Evolutionary conservation across 2,329 filamentous ascomycete species (phyloP).

Genomic region (Talaromyces sp.): DNA sequence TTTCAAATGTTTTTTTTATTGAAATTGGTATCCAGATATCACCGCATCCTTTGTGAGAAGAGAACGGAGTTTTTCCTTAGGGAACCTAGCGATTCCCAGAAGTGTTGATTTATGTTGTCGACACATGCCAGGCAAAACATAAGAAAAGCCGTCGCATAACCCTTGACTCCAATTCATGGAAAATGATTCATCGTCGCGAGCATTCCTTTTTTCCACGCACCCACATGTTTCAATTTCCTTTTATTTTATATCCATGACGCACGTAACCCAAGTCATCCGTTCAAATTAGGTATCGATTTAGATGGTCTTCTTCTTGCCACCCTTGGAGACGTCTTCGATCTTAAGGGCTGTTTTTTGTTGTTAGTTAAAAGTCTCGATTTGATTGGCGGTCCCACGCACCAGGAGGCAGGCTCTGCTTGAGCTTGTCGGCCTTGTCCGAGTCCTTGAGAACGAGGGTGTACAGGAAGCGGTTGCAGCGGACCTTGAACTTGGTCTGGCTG

Average conservation of each 20-base stretch:
- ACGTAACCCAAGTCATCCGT: neutral
- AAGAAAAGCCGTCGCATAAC: neutral
- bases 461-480: conserved; percentile 91
- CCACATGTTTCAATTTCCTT: neutral
- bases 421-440: conserved; percentile 98
- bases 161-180: neutral
- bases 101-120: neutral
- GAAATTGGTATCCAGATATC: conserved; percentile 1
- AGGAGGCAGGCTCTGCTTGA: conserved; percentile 97
- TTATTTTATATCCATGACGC: neutral
- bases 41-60: neutral
- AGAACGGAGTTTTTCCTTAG: neutral
- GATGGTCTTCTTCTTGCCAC: conserved; percentile 40
- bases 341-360: conserved; percentile 33
- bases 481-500: conserved; percentile 99
- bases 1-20: conserved; percentile 5
- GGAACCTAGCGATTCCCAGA: neutral
- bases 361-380: conserved; percentile 14
- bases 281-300: conserved; percentile 21
- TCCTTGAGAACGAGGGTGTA: conserved; percentile 99
- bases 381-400: conserved; percentile 55
- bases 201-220: neutral
- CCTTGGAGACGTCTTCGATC: conserved; percentile 41
- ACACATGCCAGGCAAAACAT: neutral
- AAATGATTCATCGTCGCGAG: neutral